A percentile compares a stretch with the other conserved stretches of the same genome.
Evolutionary conservation across 2,329 filamentous ascomycete genomes (phyloP).

Genomic region (Coniochaeta ligniaria): DNA sequence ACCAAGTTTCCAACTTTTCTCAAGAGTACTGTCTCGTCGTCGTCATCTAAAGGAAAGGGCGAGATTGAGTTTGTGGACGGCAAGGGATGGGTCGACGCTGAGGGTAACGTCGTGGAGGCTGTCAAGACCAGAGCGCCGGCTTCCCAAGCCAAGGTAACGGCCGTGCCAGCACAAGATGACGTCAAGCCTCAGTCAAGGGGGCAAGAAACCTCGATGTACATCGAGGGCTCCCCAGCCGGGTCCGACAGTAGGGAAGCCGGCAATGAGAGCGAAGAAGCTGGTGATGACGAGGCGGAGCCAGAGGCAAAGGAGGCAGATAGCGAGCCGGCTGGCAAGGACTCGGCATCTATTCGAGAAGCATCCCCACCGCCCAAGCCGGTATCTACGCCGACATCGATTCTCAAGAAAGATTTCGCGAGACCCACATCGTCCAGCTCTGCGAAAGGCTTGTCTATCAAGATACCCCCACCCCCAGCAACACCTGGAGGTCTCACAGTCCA

Average conservation of each 20-base stretch:
- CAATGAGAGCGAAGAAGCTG: slow-evolving; percentile 17
- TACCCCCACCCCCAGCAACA: slow-evolving; percentile 41
- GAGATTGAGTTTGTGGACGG: slow-evolving; percentile 67
- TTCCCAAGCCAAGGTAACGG: slow-evolving; percentile 16
- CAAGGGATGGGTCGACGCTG: slow-evolving; percentile 79
- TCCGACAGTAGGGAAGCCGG: slow-evolving; percentile 8
- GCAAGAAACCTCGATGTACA: background rate
- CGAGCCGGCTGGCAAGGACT: background rate
- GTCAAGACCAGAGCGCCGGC: slow-evolving; percentile 30
- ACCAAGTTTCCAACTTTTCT: slow-evolving; percentile 78
- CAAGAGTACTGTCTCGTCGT: slow-evolving; percentile 41
- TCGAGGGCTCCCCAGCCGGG: background rate
- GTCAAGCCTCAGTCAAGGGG: background rate
- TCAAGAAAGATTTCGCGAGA: slow-evolving; percentile 25
- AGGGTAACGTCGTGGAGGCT: slow-evolving; percentile 67
- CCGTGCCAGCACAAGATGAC: slow-evolving; percentile 2
- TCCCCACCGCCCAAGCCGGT: slow-evolving; percentile 9
- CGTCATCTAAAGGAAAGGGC: slow-evolving; percentile 30
- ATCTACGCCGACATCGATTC: slow-evolving; percentile 9
- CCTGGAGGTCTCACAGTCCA: slow-evolving; percentile 54
- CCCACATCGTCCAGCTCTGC: slow-evolving; percentile 44
- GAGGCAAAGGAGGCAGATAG: slow-evolving; percentile 9
- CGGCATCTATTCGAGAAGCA: slow-evolving; percentile 5
- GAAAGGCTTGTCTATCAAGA: slow-evolving; percentile 47
- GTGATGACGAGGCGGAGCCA: slow-evolving; percentile 11